Base-by-base conservation (phyloP, 352 stramenopile species). In the Pythium coloratum region DNA sequence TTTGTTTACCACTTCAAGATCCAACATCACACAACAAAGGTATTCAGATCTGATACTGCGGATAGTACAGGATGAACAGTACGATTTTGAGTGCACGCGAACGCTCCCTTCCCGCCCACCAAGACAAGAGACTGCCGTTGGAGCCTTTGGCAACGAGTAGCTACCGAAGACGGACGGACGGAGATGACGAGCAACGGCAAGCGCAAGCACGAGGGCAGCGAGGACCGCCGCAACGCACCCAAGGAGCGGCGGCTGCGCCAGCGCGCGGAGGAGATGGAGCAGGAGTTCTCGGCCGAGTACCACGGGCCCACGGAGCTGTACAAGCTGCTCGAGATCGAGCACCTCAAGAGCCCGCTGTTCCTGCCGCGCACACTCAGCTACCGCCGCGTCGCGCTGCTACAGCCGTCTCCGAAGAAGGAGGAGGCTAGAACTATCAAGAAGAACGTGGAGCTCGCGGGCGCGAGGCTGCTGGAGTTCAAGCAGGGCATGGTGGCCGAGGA, bases 201-300 rank as follows among this genome's bases (percentile, higher is more conserved):
- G 72, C 86, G 86, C 60, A 90, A 88, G 73, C 79, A 80, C 63
- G 82, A 92, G 42, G 76, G 83, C 26, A 71, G 72, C 59, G 36
- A 81, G 49, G 76, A 88, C 53, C 69, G 78, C 54, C 75, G 73
- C 30, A 36, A 13, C 33, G 61, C 56, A 50, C 63, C 71, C 50
- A 75, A 70, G 49, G 73, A 81, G 59, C 79, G 79, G 16, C 76
- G 75, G 26, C 66, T 81, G n/a, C 79, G 79, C 36, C 68, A 78
- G 51, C 82, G 82, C 9, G 81, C 91, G 70, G 80, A 93, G 58
- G 81, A 88, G 62, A 88, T 92, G 75, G 83, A 91, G 67, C 72
- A 83, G 38, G 87, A 95, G 75, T 95, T 95, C 60, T 76, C 80
- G n/a, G 81, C 80, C 32, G 84, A 83, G 62, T 95, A 92, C 71